Base-by-base conservation (phyloP, 129 eudicot genomes). In the Apium graveolens region DNA sequence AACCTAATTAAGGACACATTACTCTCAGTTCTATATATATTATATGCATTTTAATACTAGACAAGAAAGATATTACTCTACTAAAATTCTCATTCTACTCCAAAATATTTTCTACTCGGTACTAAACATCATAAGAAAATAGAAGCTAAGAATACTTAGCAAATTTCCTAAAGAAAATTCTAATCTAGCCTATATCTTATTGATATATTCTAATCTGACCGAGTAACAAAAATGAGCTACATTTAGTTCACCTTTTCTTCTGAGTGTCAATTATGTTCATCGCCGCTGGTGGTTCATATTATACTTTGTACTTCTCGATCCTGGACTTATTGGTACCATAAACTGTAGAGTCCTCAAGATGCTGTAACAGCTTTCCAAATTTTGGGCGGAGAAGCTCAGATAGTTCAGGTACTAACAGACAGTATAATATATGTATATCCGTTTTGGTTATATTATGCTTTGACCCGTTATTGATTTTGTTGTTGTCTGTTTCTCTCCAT, bases 321-420 rank as follows among this genome's bases (percentile, higher is more conserved):
- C 32, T 72, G 76, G 43, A 73, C 73, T 66, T 69, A 80, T 75
- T 81, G 65, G 73, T 9, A 73, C 86, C 35, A 75, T 81, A 38
- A 84, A 32, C 55, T 84, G 75, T 73, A 95, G 99, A 88, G 89
- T 78, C 94, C 89, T 46, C 96, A 95, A 87, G 97, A 95, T 75
- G 97, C 92, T 74, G 91, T 92, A 75, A 95, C 90, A 27, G 94
- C 97, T 80, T 95, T 95, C 79, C 99, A 95, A 83, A 95, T 95
- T 72, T 83, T 95, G 80, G 99, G 99, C 39, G 92, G 96, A 77
- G 99, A 95, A 86, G 96, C 99, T 86, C 99, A 95, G 78, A 95
- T 95, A 76, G 97, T 95, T 84, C 99, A 95, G 98, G 98, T 95
- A 63, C 48, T 24, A 79, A 11, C 20, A 29, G 10, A 14, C 31